Conservation (phyloP, 2,329 filamentous ascomycete species). For the Talaromyces rugulosus region DNA sequence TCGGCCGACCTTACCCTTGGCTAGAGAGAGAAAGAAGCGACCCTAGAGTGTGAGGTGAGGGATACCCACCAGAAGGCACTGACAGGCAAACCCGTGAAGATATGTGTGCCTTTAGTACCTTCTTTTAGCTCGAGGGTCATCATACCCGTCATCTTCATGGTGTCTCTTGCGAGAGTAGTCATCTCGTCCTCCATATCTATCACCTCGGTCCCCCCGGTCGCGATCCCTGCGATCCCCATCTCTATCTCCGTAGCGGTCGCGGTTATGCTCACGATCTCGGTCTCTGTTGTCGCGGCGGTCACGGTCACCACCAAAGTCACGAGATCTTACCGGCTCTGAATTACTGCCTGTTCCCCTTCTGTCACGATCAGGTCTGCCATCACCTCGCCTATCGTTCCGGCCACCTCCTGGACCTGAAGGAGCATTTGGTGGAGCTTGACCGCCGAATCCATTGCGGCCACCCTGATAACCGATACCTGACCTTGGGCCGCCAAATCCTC, state of each 20-base stretch:
- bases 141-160: conserved; percentile 74
- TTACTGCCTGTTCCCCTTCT: conserved; percentile 68
- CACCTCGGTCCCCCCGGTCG: conserved; percentile 50
- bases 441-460: conserved; percentile 49
- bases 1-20: conserved; percentile 39
- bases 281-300: conserved; percentile 10
- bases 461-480: conserved; percentile 56
- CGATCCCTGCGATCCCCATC: conserved; percentile 56
- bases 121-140: conserved; percentile 64
- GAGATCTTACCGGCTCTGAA: conserved; percentile 73
- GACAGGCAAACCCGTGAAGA: conserved; percentile 3
- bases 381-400: conserved; percentile 32
- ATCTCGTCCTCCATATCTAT: conserved; percentile 46
- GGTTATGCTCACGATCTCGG: conserved; percentile 29
- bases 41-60: conserved; percentile 28
- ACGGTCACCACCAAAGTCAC: conserved; percentile 54
- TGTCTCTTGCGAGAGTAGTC: conserved; percentile 60
- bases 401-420: conserved; percentile 54
- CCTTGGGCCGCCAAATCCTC: conserved; percentile 44
- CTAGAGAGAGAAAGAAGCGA: conserved; percentile 22
- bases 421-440: conserved; percentile 46
- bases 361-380: conserved; percentile 50
- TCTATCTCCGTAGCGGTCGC: conserved; percentile 55
- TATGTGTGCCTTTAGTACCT: conserved; percentile 46
- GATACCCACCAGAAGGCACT: conserved; percentile 44